phyloP scores from a whole-genome alignment of 2,329 filamentous ascomycete genomes.

The Pseudomassariella vexata region DNA sequence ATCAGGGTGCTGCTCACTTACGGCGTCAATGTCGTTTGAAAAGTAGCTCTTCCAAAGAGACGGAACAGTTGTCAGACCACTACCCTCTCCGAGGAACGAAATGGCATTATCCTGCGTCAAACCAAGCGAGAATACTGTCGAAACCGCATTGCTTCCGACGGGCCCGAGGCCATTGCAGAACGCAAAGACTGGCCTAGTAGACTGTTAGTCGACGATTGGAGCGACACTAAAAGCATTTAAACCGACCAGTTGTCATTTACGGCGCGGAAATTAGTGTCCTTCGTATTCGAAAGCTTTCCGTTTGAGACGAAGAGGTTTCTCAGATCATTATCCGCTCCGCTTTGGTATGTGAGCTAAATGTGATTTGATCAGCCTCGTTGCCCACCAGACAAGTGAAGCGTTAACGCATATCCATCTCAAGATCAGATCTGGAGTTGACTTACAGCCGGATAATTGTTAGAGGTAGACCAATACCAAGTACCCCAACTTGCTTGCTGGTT shows the following conservation, averaged over 20 bases:
- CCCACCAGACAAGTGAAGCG: not conserved
- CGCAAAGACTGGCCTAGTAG: slow-evolving; percentile 67
- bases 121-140: slow-evolving; percentile 67
- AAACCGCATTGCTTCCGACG: slow-evolving; percentile 28
- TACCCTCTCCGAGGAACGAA: slow-evolving; percentile 65
- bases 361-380: slow-evolving; percentile 8
- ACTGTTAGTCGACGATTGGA: slow-evolving; percentile 6
- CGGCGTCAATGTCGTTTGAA: slow-evolving; percentile 50
- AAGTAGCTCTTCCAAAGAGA: slow-evolving; percentile 77
- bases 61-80: slow-evolving; percentile 55
- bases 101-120: slow-evolving; percentile 72
- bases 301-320: slow-evolving; percentile 60
- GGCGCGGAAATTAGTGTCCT: slow-evolving; percentile 59
- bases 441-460: slow-evolving; percentile 40
- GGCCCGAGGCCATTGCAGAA: slow-evolving; percentile 59
- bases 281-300: slow-evolving; percentile 56
- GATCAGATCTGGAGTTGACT: no score
- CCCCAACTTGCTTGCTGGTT: slow-evolving; percentile 77
- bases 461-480: slow-evolving; percentile 64
- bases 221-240: not conserved
- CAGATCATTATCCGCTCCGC: slow-evolving; percentile 60
- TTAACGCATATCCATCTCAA: slow-evolving; percentile 36
- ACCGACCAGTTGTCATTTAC: slow-evolving; percentile 55
- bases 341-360: slow-evolving; percentile 59
- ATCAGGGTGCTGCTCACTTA: slow-evolving; percentile 17